Percentiles rank a stretch among this genome's conserved stretches.
These are phyloP conservation scores for Leccinum huronense DNA, from an alignment of 1,284 basidiomycete genomes.

Conservation along the genomic window DNA sequence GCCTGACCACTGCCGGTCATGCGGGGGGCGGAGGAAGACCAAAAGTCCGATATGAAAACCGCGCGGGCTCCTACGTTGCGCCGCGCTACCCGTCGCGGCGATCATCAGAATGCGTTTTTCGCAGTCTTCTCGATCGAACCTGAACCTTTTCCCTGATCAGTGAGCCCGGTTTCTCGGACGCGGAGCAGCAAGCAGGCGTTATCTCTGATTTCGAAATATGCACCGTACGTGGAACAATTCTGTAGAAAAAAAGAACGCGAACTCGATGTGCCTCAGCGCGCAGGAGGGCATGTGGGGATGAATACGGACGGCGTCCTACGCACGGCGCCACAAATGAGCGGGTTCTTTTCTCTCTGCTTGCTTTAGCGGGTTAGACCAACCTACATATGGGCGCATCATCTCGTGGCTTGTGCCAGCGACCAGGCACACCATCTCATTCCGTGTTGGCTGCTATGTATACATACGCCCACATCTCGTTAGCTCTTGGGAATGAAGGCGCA, in stretches of 20 bases:
- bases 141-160: not conserved
- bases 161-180: slow-evolving; percentile 2
- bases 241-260: not conserved
- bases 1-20: not conserved
- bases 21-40: not conserved
- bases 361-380: not conserved
- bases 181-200: not conserved
- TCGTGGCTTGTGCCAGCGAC: slow-evolving; percentile 31
- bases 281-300: slow-evolving; percentile 41
- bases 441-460: not conserved
- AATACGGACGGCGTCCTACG: not conserved
- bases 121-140: not conserved
- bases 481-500: slow-evolving; percentile 42
- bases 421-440: slow-evolving; percentile 46
- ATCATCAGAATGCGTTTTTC: not conserved
- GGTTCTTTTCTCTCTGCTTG: not conserved
- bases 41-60: slow-evolving; percentile 1
- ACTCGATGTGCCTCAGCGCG: not conserved
- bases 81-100: not conserved
- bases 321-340: not conserved
- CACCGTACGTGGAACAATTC: not conserved
- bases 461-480: slow-evolving; percentile 28
- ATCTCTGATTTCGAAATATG: not conserved
- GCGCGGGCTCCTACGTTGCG: not conserved
- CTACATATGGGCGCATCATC: slow-evolving; percentile 10